A percentile compares a stretch with the other conserved stretches of the same genome.
Evolutionary conservation across 805 yeast species (phyloP).

Genomic region (Saccharomycopsis capsularis): DNA sequence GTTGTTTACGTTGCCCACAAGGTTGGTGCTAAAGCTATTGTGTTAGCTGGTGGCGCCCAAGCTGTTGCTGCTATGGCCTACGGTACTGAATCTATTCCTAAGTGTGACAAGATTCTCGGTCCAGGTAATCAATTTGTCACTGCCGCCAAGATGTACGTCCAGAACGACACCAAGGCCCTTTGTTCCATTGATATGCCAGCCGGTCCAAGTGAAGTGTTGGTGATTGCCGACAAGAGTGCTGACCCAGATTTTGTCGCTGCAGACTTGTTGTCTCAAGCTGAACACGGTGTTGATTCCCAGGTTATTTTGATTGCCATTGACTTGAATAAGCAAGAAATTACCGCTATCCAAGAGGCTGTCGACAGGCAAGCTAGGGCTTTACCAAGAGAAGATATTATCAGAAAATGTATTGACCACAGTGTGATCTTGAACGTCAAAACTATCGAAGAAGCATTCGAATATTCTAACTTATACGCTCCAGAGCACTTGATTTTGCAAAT

Average conservation of each 20-base stretch:
- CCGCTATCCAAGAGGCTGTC: constrained; percentile 73
- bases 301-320: constrained; percentile 84
- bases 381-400: constrained; percentile 90
- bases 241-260: constrained; percentile 97
- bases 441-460: constrained; percentile 73
- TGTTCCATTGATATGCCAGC: constrained; percentile 99
- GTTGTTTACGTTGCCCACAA: constrained; percentile 96
- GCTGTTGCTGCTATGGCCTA: constrained; percentile 99
- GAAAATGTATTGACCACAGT: constrained; percentile 89
- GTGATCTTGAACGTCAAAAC: constrained; percentile 63
- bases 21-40: constrained; percentile 84
- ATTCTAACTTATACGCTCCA: constrained; percentile 92
- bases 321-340: constrained; percentile 52
- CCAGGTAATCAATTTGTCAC: constrained; percentile 99
- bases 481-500: constrained; percentile 94
- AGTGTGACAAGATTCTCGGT: constrained; percentile 94
- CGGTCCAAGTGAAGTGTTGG: constrained; percentile 97
- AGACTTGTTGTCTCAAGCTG: constrained; percentile 95
- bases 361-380: constrained; percentile 73
- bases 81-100: constrained; percentile 88
- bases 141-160: constrained; percentile 97
- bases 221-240: constrained; percentile 80
- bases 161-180: constrained; percentile 89
- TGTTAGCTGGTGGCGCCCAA: constrained; percentile 98
- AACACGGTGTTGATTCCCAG: constrained; percentile 97